A percentile compares a stretch with the other conserved stretches of the same genome.
phyloP scores from a whole-genome alignment of 768 basidiomycete species.

The Paxillus involutus region DNA sequence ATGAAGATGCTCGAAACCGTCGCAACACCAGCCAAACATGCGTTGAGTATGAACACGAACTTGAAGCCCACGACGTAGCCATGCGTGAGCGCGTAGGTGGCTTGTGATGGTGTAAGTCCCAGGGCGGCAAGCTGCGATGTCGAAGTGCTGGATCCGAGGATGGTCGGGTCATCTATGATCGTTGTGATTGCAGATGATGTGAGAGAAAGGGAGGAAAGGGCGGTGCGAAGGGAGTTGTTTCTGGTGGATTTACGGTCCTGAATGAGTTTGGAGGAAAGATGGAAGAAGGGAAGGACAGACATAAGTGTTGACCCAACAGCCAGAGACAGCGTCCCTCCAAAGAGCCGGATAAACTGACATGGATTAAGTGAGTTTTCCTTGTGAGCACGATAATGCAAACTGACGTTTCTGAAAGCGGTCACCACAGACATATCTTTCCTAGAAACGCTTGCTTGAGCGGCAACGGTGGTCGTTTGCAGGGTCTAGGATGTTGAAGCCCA shows the following conservation, averaged over 20 bases:
- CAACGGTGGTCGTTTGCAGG: slow-evolving; percentile 64
- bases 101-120: slow-evolving; percentile 38
- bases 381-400: slow-evolving; percentile 6
- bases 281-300: slow-evolving; percentile 25
- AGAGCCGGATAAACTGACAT: slow-evolving; percentile 58
- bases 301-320: slow-evolving; percentile 63
- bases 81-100: slow-evolving; percentile 41
- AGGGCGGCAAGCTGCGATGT: slow-evolving; percentile 32
- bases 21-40: slow-evolving; percentile 51
- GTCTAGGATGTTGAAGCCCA: slow-evolving; percentile 34
- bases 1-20: slow-evolving; percentile 56
- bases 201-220: slow-evolving; percentile 40
- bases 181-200: slow-evolving; percentile 38
- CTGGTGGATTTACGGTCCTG: slow-evolving; percentile 5
- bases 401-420: slow-evolving; percentile 62
- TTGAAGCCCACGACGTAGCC: slow-evolving; percentile 61
- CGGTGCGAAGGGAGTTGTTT: slow-evolving; percentile 49
- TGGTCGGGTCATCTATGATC: slow-evolving; percentile 50
- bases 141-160: slow-evolving; percentile 29
- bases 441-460: slow-evolving; percentile 69
- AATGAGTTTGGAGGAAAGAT: too few relatives aligned
- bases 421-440: slow-evolving; percentile 77
- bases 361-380: not conserved
- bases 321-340: slow-evolving; percentile 70
- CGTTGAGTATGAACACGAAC: slow-evolving; percentile 60